Percentiles rank a stretch among this genome's conserved stretches.
phyloP scores from a whole-genome alignment of 2,329 filamentous ascomycete genomes.

The Xylariaceae sp. region DNA sequence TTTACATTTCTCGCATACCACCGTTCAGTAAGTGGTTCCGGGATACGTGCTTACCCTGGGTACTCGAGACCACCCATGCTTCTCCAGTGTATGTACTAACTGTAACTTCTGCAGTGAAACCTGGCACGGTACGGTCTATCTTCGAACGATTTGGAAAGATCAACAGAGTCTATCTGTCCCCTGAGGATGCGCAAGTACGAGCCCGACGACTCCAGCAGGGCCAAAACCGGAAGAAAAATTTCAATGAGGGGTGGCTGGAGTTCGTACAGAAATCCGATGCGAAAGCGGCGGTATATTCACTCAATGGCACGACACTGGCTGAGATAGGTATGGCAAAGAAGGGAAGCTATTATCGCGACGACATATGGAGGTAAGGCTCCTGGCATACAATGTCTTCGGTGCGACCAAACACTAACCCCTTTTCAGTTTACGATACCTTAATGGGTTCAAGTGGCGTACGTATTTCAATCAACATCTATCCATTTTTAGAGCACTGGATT shows the following conservation, averaged over 20 bases:
- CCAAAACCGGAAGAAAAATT: constrained; percentile 84
- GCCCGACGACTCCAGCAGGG: constrained; percentile 72
- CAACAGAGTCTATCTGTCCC: constrained; percentile 51
- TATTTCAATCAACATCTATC: constrained; percentile 41
- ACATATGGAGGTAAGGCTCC: constrained; percentile 72
- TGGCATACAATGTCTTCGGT: background rate
- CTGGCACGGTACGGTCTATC: constrained; percentile 54
- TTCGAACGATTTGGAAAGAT: constrained; percentile 73
- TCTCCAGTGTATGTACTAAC: constrained; percentile 46
- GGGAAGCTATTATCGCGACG: constrained; percentile 81
- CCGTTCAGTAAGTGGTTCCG: constrained; percentile 73
- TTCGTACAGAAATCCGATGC: constrained; percentile 79
- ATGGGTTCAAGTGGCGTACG: constrained; percentile 78
- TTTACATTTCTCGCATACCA: constrained; percentile 84
- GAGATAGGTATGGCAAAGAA: constrained; percentile 78
- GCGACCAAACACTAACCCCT: background rate
- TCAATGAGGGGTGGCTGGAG: constrained; percentile 86
- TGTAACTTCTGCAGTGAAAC: constrained; percentile 58
- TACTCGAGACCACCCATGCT: background rate
- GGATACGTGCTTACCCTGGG: background rate
- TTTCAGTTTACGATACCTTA: constrained; percentile 69
- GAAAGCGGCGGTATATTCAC: constrained; percentile 74
- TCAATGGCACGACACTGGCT: constrained; percentile 70
- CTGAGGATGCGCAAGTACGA: constrained; percentile 66
- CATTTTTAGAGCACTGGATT: background rate